Base-by-base conservation (phyloP, 2,329 filamentous ascomycete genomes). In the Fusarium pseudograminearum region DNA sequence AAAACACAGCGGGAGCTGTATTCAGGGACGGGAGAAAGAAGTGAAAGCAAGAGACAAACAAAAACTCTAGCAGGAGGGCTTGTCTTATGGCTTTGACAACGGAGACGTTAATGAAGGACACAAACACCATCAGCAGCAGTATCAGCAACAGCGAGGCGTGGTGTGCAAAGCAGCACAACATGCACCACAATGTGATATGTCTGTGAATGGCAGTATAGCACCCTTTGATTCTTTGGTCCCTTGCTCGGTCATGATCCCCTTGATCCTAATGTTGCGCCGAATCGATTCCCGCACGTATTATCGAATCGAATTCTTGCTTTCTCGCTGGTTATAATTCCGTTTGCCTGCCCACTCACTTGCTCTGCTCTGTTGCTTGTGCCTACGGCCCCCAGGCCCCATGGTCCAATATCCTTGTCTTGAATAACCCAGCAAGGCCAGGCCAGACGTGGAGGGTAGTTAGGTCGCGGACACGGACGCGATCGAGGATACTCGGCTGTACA, bases 401-500 rank as follows among this genome's bases (percentile, higher is more conserved):
- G 45, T 47, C 59, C 60, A 59, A 62, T 54, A 63, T 57, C 58
- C 65, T 71, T 65, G 48, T 69, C 73, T 42, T 55, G 70, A 70
- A 52, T 40, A 40, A 40, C 34, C 38, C 18, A 51, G 33, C 48
- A 51, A 72, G 68, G 63, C 62, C 62, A 74, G 71, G 70, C 73
- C 62, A 73, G 72, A 65, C 72, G 61, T 75, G 72, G 72, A 75
- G 71, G 36, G 28, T 30, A 40, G 36, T 70, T 66, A 75, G 71
- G 52, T 66, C 53, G 70, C 65, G 64, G 69, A 73, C 70, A 72
- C 59, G 70, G 71, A 57, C 71, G 61, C 70, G 63, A 74, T 74
- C 68, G 69, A 69, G 68, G 59, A 61, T 72, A 71, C 69, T 75
- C 73, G 72, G 73, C 71, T 73, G 69, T 73, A 73, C 73, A 75